Evolutionary conservation across 2,329 filamentous ascomycete species (phyloP).

Genomic region (Onygenales sp.): DNA sequence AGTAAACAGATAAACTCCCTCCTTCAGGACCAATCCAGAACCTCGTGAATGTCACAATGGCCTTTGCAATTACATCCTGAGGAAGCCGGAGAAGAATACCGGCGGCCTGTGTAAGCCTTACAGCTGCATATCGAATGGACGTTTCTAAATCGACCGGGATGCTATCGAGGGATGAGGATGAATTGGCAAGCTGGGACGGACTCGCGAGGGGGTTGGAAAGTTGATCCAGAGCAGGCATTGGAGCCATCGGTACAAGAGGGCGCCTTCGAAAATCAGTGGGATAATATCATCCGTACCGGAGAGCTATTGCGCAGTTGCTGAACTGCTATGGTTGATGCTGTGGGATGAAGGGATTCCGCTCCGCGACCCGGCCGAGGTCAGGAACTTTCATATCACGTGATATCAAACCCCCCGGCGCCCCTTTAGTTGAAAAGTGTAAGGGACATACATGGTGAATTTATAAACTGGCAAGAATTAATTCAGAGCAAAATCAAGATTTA

Average conservation of each 20-base stretch:
- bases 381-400: no score
- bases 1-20: constrained; percentile 34
- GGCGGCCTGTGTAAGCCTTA: constrained; percentile 37
- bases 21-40: constrained; percentile 58
- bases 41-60: constrained; percentile 70
- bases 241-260: constrained; percentile 13
- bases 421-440: no score
- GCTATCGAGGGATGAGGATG: constrained; percentile 35
- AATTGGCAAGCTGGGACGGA: constrained; percentile 34
- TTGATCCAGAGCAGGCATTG: constrained; percentile 21
- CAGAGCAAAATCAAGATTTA: no score
- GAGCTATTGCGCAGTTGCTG: neutral
- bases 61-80: constrained; percentile 76
- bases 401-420: no score
- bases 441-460: no score
- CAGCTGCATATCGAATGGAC: constrained; percentile 36
- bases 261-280: neutral
- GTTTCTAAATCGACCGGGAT: constrained; percentile 32
- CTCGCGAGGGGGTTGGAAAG: constrained; percentile 38
- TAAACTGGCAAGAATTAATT: no score
- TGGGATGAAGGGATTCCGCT: no score
- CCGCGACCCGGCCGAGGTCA: no score
- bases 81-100: constrained; percentile 69
- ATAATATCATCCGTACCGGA: neutral
- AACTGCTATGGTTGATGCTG: no score